Conservation (phyloP, 768 basidiomycete genomes). For the Daedaleopsis sinensis region DNA sequence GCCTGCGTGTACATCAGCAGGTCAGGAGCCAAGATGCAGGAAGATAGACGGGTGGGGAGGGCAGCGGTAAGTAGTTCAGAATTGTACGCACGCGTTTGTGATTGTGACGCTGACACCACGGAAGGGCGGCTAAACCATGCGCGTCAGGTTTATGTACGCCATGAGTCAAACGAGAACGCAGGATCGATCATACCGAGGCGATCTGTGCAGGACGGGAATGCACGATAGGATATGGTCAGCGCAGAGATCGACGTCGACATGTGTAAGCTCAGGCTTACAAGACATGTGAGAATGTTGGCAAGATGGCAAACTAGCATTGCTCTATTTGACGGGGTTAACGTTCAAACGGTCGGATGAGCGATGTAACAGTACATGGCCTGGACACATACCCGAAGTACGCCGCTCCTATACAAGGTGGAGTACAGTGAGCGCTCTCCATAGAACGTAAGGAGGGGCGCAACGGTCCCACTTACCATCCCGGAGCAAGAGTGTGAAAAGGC, state of each 20-base stretch:
- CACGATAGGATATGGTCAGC: neutral
- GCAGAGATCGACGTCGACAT: no score
- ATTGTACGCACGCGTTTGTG: constrained; percentile 8
- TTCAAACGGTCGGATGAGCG: neutral
- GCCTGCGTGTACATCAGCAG: neutral
- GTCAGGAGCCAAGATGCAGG: neutral
- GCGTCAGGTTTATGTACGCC: neutral
- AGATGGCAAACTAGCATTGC: constrained; percentile 7
- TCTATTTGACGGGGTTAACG: neutral
- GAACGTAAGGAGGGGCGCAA: neutral
- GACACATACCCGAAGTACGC: neutral
- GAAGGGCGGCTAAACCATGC: neutral
- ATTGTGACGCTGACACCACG: constrained; percentile 14
- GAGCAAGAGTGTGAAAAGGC: neutral
- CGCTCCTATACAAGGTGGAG: neutral
- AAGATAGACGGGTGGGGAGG: no score
- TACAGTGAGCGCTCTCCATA: neutral
- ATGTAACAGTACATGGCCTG: neutral
- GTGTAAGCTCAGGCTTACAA: neutral
- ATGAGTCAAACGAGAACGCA: neutral
- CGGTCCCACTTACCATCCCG: neutral
- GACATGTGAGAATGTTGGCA: constrained; percentile 8
- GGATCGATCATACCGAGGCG: neutral
- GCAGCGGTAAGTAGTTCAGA: no score
- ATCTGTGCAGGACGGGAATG: neutral